A percentile compares a stretch with the other conserved stretches of the same genome.
These are phyloP conservation scores for Fusarium sarcochroum DNA, from an alignment of 2,329 filamentous ascomycete species.

Conservation along the genomic window DNA sequence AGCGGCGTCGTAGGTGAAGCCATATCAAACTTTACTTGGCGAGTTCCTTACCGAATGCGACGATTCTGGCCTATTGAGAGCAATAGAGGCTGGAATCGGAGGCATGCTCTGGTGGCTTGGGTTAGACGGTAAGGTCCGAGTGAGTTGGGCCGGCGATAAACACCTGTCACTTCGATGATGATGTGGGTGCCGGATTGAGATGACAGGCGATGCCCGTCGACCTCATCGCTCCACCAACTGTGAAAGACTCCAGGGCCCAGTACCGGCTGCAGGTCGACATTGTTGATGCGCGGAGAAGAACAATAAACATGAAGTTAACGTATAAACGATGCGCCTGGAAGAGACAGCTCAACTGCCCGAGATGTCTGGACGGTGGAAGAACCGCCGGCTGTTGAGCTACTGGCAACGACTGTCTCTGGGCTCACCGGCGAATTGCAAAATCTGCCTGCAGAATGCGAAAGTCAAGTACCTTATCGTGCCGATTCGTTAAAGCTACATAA, in stretches of 20 bases:
- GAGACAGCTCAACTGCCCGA: constrained; percentile 10
- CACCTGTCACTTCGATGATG: constrained; percentile 14
- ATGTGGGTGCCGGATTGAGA: constrained; percentile 13
- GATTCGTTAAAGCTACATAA: constrained; percentile 14
- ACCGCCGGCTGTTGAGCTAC: constrained; percentile 14
- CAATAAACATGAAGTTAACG: neutral
- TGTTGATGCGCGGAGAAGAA: neutral
- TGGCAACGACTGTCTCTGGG: constrained; percentile 13
- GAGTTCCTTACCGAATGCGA: constrained; percentile 38
- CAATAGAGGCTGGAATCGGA: constrained; percentile 27
- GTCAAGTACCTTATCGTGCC: constrained; percentile 28
- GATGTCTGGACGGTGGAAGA: constrained; percentile 13
- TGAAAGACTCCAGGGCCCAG: neutral
- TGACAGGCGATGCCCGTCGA: constrained; percentile 13
- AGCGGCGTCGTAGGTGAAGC: constrained; percentile 33
- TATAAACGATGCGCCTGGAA: constrained; percentile 3
- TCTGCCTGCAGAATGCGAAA: constrained; percentile 21
- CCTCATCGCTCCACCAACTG: neutral
- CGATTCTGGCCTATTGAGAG: constrained; percentile 25
- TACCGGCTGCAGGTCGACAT: constrained; percentile 10
- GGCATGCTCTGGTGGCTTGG: constrained; percentile 39
- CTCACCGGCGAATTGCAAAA: constrained; percentile 17
- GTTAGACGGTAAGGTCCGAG: constrained; percentile 44
- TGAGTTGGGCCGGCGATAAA: constrained; percentile 40
- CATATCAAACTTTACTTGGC: constrained; percentile 38